Conservation (phyloP, 2,329 filamentous ascomycete species). For the Scleromitrula shiraiana region DNA sequence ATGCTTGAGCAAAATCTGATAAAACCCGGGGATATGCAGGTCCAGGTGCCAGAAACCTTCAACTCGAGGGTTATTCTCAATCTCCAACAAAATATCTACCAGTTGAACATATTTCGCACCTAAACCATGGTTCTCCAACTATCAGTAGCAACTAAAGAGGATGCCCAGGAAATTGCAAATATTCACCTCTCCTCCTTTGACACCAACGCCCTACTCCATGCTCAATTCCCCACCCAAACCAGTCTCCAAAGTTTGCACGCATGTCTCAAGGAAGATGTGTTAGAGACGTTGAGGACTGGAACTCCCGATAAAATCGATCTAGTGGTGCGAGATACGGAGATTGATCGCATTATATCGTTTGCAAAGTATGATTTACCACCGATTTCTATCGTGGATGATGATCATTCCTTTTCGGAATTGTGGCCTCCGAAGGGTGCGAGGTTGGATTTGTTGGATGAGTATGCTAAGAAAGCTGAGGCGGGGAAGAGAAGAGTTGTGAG, state of each 20-base stretch:
- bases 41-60: too few relatives aligned
- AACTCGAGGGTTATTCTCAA: too few relatives aligned
- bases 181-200: slow-evolving; percentile 28
- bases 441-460: slow-evolving; percentile 16
- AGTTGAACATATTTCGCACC: neutral
- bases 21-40: too few relatives aligned
- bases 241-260: slow-evolving; percentile 14
- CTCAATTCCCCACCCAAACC: slow-evolving; percentile 22
- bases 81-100: too few relatives aligned
- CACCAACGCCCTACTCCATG: slow-evolving; percentile 20
- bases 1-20: too few relatives aligned
- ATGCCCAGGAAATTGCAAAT: slow-evolving; percentile 21
- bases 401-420: slow-evolving; percentile 3
- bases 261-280: slow-evolving; percentile 18
- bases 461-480: slow-evolving; percentile 16
- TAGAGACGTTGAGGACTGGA: slow-evolving; percentile 10
- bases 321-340: slow-evolving; percentile 20
- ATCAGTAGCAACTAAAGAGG: slow-evolving; percentile 13
- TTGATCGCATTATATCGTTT: slow-evolving; percentile 20
- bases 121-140: slow-evolving; percentile 19
- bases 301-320: slow-evolving; percentile 13
- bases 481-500: slow-evolving; percentile 19
- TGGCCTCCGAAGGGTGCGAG: slow-evolving; percentile 14
- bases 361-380: slow-evolving; percentile 26
- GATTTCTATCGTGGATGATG: neutral